Conservation (phyloP, 2,329 filamentous ascomycete species). For the Colletotrichum graminicola region DNA sequence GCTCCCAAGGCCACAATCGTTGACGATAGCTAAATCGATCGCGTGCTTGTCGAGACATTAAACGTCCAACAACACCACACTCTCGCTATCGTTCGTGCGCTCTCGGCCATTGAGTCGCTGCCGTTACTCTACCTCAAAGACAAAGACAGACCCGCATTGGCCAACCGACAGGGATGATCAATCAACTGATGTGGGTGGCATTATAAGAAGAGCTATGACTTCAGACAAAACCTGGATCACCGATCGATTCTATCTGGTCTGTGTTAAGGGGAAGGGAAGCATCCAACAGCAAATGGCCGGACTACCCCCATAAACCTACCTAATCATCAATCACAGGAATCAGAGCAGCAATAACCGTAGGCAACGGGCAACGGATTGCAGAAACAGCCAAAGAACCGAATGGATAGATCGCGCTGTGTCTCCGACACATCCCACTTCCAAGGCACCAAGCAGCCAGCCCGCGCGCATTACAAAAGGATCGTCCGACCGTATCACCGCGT, state of each 20-base stretch:
- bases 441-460: slow-evolving; percentile 5
- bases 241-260: neutral
- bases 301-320: neutral
- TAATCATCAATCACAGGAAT: neutral
- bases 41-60: slow-evolving; percentile 3
- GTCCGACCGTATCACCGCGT: slow-evolving; percentile 15
- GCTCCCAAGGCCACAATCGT: neutral
- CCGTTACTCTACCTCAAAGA: neutral
- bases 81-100: neutral
- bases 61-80: neutral
- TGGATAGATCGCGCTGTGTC: slow-evolving; percentile 17
- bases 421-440: slow-evolving; percentile 9
- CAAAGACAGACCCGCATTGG: slow-evolving; percentile 20
- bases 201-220: slow-evolving; percentile 8
- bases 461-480: slow-evolving; percentile 25
- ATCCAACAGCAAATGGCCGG: neutral
- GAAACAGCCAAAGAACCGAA: slow-evolving; percentile 7
- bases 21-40: neutral
- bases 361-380: neutral
- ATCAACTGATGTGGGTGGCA: neutral
- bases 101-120: neutral
- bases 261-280: neutral
- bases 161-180: slow-evolving; percentile 13
- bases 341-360: neutral
- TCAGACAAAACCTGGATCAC: slow-evolving; percentile 29